phyloP scores from a whole-genome alignment of 2,329 filamentous ascomycete genomes.

The Ceratocystis cacaofunesta region DNA sequence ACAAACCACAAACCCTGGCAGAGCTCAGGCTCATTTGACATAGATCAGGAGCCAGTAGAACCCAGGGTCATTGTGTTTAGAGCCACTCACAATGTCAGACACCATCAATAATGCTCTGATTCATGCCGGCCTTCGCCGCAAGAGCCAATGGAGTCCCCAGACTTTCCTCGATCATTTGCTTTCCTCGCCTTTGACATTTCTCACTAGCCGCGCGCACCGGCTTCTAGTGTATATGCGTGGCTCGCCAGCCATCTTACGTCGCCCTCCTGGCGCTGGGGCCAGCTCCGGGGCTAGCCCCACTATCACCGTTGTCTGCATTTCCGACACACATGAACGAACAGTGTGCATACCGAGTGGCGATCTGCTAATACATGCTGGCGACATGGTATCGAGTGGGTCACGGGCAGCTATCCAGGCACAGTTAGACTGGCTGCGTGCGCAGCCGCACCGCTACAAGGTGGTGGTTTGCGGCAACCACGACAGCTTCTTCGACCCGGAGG shows the following conservation, averaged over 20 bases:
- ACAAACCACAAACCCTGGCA: not conserved
- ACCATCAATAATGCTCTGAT: constrained; percentile 25
- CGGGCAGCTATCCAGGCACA: constrained; percentile 63
- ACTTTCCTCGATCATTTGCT: constrained; percentile 49
- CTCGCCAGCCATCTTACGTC: constrained; percentile 27
- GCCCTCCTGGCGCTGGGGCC: constrained; percentile 22
- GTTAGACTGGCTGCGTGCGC: constrained; percentile 62
- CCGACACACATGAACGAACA: constrained; percentile 65
- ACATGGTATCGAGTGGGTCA: constrained; percentile 72
- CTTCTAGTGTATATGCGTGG: constrained; percentile 54
- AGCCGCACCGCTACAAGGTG: constrained; percentile 68
- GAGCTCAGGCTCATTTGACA: no score
- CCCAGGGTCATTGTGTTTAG: not conserved
- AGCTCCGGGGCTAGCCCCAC: constrained; percentile 35
- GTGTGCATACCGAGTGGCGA: constrained; percentile 58
- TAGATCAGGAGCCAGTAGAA: no score
- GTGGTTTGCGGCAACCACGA: constrained; percentile 84
- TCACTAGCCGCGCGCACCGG: constrained; percentile 48
- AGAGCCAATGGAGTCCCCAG: constrained; percentile 33
- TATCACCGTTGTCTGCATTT: constrained; percentile 72
- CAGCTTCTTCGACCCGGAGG: constrained; percentile 59
- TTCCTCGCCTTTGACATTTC: constrained; percentile 49
- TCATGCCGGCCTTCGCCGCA: constrained; percentile 34
- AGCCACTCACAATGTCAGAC: constrained; percentile 7
- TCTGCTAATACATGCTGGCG: constrained; percentile 78